Conservation (phyloP, 495 filamentous ascomycete genomes). For the Tuber borchii region DNA sequence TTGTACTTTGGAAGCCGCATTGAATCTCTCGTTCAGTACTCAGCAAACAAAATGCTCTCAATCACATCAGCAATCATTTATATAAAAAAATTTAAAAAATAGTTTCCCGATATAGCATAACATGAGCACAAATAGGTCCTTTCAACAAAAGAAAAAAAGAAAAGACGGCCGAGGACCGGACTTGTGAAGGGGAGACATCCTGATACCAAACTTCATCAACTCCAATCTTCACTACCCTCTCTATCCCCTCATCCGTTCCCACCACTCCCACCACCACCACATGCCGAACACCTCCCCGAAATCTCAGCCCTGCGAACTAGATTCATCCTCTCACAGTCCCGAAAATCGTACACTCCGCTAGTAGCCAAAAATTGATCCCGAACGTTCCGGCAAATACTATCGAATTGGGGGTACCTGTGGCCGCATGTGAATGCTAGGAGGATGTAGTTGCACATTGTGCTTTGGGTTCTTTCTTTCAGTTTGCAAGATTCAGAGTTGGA, state of each 20-base stretch:
- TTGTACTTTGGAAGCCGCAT: not conserved
- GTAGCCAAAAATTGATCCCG: constrained; percentile 19
- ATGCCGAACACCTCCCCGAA: not conserved
- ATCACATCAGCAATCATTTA: not conserved
- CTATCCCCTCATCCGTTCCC: not conserved
- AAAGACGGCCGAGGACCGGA: too few species aligned
- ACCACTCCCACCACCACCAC: not conserved
- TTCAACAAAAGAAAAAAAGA: not conserved
- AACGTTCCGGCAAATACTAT: constrained; percentile 21
- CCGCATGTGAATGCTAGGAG: constrained; percentile 21
- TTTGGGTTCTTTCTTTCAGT: not conserved
- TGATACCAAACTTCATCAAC: not conserved
- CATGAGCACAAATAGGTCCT: not conserved
- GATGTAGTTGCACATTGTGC: constrained; percentile 28
- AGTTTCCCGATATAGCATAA: not conserved
- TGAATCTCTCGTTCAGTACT: not conserved
- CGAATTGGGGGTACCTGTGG: constrained; percentile 21
- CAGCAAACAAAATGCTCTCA: not conserved
- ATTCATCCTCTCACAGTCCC: constrained; percentile 20
- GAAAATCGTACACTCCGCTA: constrained; percentile 21
- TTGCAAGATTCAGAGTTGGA: not conserved
- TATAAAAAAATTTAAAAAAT: not conserved
- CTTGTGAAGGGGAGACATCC: too few species aligned
- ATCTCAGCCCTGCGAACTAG: not conserved
- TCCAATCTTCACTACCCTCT: not conserved